These are phyloP conservation scores for Phytophthora pseudosyringae DNA, from an alignment of 352 stramenopile species.

Conservation along the genomic window DNA sequence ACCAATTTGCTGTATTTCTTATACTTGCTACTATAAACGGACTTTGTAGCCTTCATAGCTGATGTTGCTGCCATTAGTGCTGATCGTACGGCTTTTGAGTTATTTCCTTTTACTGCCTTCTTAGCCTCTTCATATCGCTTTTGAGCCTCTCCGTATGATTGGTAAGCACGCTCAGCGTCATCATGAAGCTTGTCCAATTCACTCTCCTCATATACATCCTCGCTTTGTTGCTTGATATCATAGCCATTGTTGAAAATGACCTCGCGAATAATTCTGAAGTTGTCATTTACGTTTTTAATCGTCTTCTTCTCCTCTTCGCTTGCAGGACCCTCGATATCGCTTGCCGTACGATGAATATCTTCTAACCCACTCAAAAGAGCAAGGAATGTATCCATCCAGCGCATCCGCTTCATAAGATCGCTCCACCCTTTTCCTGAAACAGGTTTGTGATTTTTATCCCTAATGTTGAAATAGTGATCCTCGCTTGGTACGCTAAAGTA, in stretches of 20 bases:
- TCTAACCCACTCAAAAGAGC: conserved; percentile 2
- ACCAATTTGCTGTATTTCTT: conserved; percentile 3
- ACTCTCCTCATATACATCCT: not conserved
- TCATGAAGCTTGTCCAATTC: conserved; percentile 20
- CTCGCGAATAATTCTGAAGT: conserved; percentile 10
- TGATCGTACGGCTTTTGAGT: not conserved
- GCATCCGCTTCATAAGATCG: conserved; percentile 6
- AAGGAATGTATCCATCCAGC: conserved; percentile 21
- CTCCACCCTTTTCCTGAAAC: conserved; percentile 17
- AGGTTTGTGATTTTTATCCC: conserved; percentile 9
- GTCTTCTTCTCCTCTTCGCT: conserved; percentile 2
- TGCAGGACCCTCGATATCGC: too few species aligned
- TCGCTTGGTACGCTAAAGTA: conserved; percentile 16
- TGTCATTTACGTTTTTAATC: conserved; percentile 10
- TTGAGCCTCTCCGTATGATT: conserved; percentile 15
- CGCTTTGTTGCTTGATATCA: not conserved
- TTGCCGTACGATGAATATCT: conserved; percentile 7
- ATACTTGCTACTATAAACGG: too few species aligned
- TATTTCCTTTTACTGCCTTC: not conserved
- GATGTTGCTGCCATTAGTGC: conserved; percentile 7
- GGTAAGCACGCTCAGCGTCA: conserved; percentile 10
- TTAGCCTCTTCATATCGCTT: conserved; percentile 15
- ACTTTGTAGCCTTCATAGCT: not conserved
- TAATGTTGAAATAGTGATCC: conserved; percentile 18
- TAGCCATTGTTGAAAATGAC: not conserved